Percentiles rank a stretch among this genome's conserved stretches.
Conservation (phyloP, 2,329 filamentous ascomycete genomes). For the Dactylellina leptospora region DNA sequence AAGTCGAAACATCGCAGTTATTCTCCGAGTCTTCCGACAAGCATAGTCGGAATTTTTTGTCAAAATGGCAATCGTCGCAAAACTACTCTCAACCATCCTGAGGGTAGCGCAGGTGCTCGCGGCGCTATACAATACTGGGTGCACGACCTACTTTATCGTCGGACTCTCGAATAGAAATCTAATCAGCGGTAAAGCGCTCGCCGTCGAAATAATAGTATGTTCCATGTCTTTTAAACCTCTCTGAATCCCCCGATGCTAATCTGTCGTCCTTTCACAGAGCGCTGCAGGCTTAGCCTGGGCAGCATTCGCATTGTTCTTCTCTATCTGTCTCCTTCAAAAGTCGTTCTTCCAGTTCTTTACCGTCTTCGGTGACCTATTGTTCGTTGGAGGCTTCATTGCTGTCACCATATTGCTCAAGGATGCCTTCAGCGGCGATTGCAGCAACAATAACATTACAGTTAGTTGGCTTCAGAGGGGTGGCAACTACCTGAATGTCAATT, state of each 20-base stretch:
- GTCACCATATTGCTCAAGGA: conserved; percentile 51
- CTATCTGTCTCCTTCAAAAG: conserved; percentile 54
- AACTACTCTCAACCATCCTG: conserved; percentile 27
- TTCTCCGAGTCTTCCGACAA: too few species aligned
- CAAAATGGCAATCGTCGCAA: conserved; percentile 44
- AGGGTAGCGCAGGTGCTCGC: conserved; percentile 28
- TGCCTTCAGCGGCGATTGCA: conserved; percentile 34
- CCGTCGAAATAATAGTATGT: conserved; percentile 46
- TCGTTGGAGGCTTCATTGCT: conserved; percentile 54
- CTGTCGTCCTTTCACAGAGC: conserved; percentile 3
- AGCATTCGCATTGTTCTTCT: conserved; percentile 49
- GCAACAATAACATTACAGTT: neutral
- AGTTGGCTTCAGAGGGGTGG: conserved; percentile 38
- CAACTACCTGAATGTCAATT: conserved; percentile 22
- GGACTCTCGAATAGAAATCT: conserved; percentile 34
- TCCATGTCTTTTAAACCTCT: neutral
- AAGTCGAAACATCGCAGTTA: neutral
- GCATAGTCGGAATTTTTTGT: too few species aligned
- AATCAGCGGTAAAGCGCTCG: conserved; percentile 32
- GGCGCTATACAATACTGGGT: conserved; percentile 37
- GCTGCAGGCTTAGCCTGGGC: conserved; percentile 38
- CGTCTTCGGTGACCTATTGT: conserved; percentile 45
- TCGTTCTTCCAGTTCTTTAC: conserved; percentile 54
- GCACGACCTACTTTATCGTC: conserved; percentile 42
- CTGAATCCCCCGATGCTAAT: conserved; percentile 7